phyloP scores from a whole-genome alignment of 1,284 basidiomycete genomes.

The Amylostereum areolatum region DNA sequence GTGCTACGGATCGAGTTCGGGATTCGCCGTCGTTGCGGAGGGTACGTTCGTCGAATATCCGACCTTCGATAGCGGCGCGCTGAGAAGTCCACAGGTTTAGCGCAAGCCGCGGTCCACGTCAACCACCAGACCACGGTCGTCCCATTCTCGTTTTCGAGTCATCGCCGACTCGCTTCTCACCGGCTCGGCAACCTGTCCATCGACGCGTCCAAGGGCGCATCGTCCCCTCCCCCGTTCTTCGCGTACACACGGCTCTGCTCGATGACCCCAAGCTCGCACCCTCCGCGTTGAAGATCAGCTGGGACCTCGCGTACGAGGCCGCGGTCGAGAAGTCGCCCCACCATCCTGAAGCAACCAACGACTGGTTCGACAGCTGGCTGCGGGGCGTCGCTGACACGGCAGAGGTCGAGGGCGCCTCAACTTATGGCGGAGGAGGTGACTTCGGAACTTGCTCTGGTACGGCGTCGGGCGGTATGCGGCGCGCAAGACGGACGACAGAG shows the following conservation, averaged over 20 bases:
- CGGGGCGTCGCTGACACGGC: slow-evolving; percentile 23
- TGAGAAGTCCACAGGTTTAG: slow-evolving; percentile 33
- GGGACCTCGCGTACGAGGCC: too few relatives aligned
- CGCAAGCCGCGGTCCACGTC: slow-evolving; percentile 26
- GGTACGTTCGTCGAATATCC: slow-evolving; percentile 35
- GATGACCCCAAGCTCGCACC: too few relatives aligned
- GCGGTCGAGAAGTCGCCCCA: background rate
- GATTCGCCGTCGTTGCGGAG: slow-evolving; percentile 56
- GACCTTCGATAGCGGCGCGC: too few relatives aligned
- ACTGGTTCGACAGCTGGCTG: slow-evolving; percentile 41
- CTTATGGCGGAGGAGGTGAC: slow-evolving; percentile 38
- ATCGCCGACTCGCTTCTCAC: too few relatives aligned
- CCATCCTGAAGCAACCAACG: slow-evolving; percentile 28
- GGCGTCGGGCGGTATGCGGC: slow-evolving; percentile 34
- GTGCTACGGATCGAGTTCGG: slow-evolving; percentile 64
- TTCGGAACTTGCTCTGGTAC: slow-evolving; percentile 32
- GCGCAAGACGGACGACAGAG: slow-evolving; percentile 10
- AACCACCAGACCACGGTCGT: slow-evolving; percentile 18
- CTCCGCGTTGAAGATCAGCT: background rate
- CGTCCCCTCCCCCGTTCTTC: too few relatives aligned
- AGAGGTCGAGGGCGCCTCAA: slow-evolving; percentile 24
- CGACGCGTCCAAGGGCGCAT: too few relatives aligned
- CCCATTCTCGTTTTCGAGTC: too few relatives aligned
- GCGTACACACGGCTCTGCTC: too few relatives aligned
- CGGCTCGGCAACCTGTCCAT: too few relatives aligned